Conservation (phyloP, 192 early-diverging fungal species). For the Cladochytrium replicatum region DNA sequence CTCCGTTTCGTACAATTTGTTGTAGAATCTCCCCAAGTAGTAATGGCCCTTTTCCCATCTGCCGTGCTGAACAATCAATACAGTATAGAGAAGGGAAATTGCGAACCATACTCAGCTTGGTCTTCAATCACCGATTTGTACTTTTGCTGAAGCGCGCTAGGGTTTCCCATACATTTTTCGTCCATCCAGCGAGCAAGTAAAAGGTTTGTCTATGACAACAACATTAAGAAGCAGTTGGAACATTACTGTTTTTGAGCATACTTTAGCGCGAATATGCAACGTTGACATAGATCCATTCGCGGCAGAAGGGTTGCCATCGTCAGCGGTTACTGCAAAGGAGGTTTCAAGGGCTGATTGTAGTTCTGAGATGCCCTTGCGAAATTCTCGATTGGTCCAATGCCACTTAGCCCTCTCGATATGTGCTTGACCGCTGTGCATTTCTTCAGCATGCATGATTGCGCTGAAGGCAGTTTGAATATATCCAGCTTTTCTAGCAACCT, state of each 20-base stretch:
- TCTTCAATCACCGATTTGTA: constrained; percentile 22
- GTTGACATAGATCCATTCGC: neutral
- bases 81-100: neutral
- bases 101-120: constrained; percentile 21
- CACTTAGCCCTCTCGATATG: constrained; percentile 51
- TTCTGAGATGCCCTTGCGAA: constrained; percentile 44
- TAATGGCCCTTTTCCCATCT: constrained; percentile 63
- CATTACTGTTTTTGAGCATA: neutral
- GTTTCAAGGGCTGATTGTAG: constrained; percentile 21
- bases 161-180: constrained; percentile 27
- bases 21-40: constrained; percentile 50
- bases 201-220: constrained; percentile 33
- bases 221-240: neutral
- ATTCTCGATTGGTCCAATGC: constrained; percentile 37
- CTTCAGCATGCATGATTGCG: constrained; percentile 44
- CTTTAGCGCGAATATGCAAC: constrained; percentile 5
- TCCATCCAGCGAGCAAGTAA: constrained; percentile 49
- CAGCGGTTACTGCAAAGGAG: constrained; percentile 3
- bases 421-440: constrained; percentile 24
- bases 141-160: constrained; percentile 27
- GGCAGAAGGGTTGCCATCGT: neutral
- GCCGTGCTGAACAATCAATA: constrained; percentile 13
- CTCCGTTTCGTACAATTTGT: constrained; percentile 43
- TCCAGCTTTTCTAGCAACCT: constrained; percentile 41
- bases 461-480: constrained; percentile 48